Percentiles rank a stretch among this genome's conserved stretches.
phyloP scores from a whole-genome alignment of 2,329 filamentous ascomycete species.

The Calonectria henricotiae region DNA sequence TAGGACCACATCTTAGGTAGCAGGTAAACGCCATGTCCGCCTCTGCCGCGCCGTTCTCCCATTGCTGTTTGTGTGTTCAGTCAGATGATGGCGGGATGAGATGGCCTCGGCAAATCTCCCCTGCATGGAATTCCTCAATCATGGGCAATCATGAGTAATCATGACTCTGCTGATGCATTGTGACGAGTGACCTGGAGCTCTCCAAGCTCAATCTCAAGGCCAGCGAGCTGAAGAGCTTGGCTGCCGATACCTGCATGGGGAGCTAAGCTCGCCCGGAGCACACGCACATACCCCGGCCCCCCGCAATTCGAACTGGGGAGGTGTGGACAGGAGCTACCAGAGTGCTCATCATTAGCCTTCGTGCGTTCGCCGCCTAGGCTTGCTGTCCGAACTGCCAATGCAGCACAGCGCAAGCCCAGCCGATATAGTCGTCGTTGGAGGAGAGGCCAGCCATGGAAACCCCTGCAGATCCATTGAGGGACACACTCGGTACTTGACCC shows the following conservation, averaged over 20 bases:
- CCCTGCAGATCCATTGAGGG: slow-evolving; percentile 8
- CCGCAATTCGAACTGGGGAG: slow-evolving; percentile 16
- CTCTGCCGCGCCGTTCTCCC: slow-evolving; percentile 1
- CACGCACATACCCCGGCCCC: slow-evolving; percentile 21
- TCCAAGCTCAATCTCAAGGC: neutral
- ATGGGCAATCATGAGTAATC: neutral
- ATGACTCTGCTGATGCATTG: neutral
- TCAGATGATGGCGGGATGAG: slow-evolving; percentile 6
- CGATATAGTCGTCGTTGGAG: slow-evolving; percentile 13
- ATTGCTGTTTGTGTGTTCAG: slow-evolving; percentile 10
- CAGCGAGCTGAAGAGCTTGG: neutral
- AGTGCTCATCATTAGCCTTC: neutral
- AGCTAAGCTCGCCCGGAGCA: slow-evolving; percentile 17
- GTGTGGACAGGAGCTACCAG: neutral
- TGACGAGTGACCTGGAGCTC: slow-evolving; percentile 8
- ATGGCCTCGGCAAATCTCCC: slow-evolving; percentile 16
- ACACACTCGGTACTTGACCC: slow-evolving; percentile 15
- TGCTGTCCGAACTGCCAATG: slow-evolving; percentile 6
- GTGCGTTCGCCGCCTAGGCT: slow-evolving; percentile 9
- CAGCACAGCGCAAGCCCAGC: slow-evolving; percentile 5
- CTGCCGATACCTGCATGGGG: slow-evolving; percentile 11
- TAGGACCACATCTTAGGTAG: slow-evolving; percentile 24
- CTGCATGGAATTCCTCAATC: slow-evolving; percentile 9
- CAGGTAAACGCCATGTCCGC: slow-evolving; percentile 13
- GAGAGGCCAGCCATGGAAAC: neutral